These are phyloP conservation scores for Citrus australasica DNA, from an alignment of 345 rosid species.

Conservation along the genomic window DNA sequence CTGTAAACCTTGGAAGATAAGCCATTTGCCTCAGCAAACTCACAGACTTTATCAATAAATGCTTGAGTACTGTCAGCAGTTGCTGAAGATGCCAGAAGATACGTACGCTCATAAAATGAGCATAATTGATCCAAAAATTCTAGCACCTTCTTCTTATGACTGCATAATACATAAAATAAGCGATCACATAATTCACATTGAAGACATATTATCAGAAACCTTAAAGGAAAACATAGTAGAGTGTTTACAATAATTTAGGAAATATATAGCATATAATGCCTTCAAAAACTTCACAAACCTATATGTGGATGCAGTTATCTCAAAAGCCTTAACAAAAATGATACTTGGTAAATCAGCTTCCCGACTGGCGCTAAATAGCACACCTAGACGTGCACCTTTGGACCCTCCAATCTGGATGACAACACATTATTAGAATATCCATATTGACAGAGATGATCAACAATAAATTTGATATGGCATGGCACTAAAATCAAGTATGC, in stretches of 20 bases:
- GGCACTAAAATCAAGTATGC: slow-evolving; percentile 2
- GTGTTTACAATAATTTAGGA: slow-evolving; percentile 2
- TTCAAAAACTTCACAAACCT: slow-evolving; percentile 49
- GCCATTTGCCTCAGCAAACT: slow-evolving; percentile 77
- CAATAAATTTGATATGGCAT: neutral
- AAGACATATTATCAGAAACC: neutral
- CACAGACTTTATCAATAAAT: slow-evolving; percentile 62
- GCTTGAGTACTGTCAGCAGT: slow-evolving; percentile 43
- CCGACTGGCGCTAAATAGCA: slow-evolving; percentile 54
- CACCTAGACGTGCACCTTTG: slow-evolving; percentile 79
- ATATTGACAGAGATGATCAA: slow-evolving; percentile 12
- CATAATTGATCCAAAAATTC: slow-evolving; percentile 75
- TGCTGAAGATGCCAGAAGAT: slow-evolving; percentile 45
- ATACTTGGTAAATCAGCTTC: slow-evolving; percentile 52
- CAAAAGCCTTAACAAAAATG: slow-evolving; percentile 65
- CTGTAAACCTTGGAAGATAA: slow-evolving; percentile 56
- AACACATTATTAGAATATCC: slow-evolving; percentile 26
- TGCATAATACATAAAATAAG: slow-evolving; percentile 37
- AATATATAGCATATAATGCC: neutral
- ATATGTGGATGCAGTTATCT: slow-evolving; percentile 60
- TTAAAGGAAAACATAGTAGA: neutral
- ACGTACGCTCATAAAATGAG: slow-evolving; percentile 64
- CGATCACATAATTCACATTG: slow-evolving; percentile 10
- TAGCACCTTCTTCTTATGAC: slow-evolving; percentile 71
- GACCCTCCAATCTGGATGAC: slow-evolving; percentile 70